Evolutionary conservation across 306 rosid species (phyloP), one percentile per base, ranked within the genome.

Genomic region (Alnus glutinosa): DNA sequence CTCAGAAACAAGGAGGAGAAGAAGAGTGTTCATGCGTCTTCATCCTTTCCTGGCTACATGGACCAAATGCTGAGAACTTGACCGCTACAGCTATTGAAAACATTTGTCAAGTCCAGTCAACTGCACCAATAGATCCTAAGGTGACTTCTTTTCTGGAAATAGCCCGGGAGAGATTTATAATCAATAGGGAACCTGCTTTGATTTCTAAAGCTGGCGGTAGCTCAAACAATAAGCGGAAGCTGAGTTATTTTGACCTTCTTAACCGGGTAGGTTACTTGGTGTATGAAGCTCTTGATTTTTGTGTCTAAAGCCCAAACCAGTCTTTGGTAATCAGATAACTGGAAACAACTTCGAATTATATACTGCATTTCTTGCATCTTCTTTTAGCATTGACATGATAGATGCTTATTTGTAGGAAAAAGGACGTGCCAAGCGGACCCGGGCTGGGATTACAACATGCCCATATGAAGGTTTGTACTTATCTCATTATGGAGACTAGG

Each of bases 1-100:
- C 88, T 68, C 71, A 39, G 71, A 37, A 30, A 55, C 42, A 23
- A 8, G 92, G 85, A 8, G 90, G 84, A 77, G 85, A 90, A 70
- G 94, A 88, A 55, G 84, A 71, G 73, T 92, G 97, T 81, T 37
- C 3, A n/a, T 92, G 97, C 78, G 73, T 44, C 59, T 90, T 86
- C 80, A 15, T 78, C 58, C 86, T 92, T 52, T 46, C 0, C 3
- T 94, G 97, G 97, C 77, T 72, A 71, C 91, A 85, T 15, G 98
- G 98, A 68, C 98, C 94, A 55, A 79, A 76, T 64, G 76, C 58
- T 52, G 88, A 85, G 19, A 70, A 59, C 12, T 42, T 83, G 55
- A 76, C 89, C 11, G 9, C 39, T 39, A 34, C 83, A 39, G 15
- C 48, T 15, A 50, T 92, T 52, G 92, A 70, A 8, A 75, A 80